Evolutionary conservation across 257 asterid genomes (phyloP), one percentile per base, ranked within the genome.

Genomic region (Cynanchum wilfordii): DNA sequence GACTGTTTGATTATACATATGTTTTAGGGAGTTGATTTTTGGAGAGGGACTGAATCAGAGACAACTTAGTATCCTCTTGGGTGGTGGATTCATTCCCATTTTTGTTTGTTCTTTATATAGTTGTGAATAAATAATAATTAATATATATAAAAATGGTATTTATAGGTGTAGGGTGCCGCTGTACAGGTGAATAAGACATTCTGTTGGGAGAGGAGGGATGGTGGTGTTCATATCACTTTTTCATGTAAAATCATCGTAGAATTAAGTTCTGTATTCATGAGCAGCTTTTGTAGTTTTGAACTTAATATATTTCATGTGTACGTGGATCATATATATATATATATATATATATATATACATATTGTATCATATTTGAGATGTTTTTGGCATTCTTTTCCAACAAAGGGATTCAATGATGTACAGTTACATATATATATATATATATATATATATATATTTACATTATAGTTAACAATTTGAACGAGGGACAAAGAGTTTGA

Each of bases 101-200:
- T 62, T 73, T 62, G 36, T 4, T 73, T 30, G 7, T 72, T 10
- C 49, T 17, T 72, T 45, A 47, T 47, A 60, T 47, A 60, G 55
- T 30, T 58, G 60, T 60, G 62, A 45, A 50, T 63, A 47, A 12
- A 44, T 2, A 7, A 42, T 7, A 42, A 42, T 7, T 0, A 40
- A 5, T 5, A 40, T 3, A 2, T 3, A 40, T 5, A 40, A 38
- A 38, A 12, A 58, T 16, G 6, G 5, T 63, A 7, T 64, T 12
- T 76, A 45, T 45, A 57, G 74, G 56, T 20, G 40, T 66, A 75
- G 49, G 16, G 56, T 38, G 73, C 70, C 49, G 68, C 70, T 38
- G 82, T 58, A 79, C 73, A 66, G 74, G 60, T 79, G 60, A 75
- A 75, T 79, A 65, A 79, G 71, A 70, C 71, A 65, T 75, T 66